These are phyloP conservation scores for Phylloporus sp. DNA, from an alignment of 768 basidiomycete genomes.

Conservation along the genomic window DNA sequence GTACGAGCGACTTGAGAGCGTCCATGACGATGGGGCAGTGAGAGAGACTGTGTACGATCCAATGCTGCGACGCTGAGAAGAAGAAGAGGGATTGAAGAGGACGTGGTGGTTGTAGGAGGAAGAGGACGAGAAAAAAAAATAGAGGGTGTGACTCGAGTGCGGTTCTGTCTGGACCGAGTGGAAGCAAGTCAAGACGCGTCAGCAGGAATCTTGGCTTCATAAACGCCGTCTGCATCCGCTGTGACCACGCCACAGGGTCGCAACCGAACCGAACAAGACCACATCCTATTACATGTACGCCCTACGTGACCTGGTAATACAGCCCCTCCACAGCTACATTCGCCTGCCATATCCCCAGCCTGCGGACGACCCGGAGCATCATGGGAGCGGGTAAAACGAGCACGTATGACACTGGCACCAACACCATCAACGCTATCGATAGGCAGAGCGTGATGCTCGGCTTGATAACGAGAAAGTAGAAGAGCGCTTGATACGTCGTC, in stretches of 20 bases:
- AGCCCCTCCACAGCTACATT: constrained; percentile 74
- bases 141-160: too few relatives aligned
- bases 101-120: constrained; percentile 25
- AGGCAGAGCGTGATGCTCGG: constrained; percentile 71
- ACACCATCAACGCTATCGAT: constrained; percentile 46
- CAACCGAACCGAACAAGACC: constrained; percentile 23
- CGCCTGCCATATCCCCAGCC: constrained; percentile 78
- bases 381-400: constrained; percentile 66
- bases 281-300: neutral
- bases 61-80: constrained; percentile 31
- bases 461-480: constrained; percentile 87
- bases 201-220: constrained; percentile 28
- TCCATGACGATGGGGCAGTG: constrained; percentile 49
- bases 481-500: constrained; percentile 78
- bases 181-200: constrained; percentile 37
- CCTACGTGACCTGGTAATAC: constrained; percentile 35
- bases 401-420: constrained; percentile 54
- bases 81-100: constrained; percentile 14
- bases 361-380: constrained; percentile 57
- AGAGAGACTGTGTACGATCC: constrained; percentile 31
- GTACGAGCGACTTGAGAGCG: constrained; percentile 73
- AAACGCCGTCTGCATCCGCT: constrained; percentile 7
- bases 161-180: constrained; percentile 13
- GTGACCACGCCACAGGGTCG: constrained; percentile 28
- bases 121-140: too few relatives aligned